phyloP scores from a whole-genome alignment of 176 grass and related monocot genomes.

The barley (Hordeum vulgare) region MorexV3_pseudomolecules_assembly NC_058522.1:19938277-19938776 shows the following conservation, averaged over 20 bases:
- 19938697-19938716: constrained; percentile 66
- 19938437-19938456: constrained; percentile 63
- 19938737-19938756: not conserved
- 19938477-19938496: constrained; percentile 79
- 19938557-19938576: not conserved
- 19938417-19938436: constrained; percentile 49
- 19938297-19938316: not conserved
- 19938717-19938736: constrained; percentile 34
- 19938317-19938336: not conserved
- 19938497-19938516: constrained; percentile 8
- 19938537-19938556: not conserved
- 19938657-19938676: constrained; percentile 80
- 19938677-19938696: constrained; percentile 91
- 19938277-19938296: not conserved
- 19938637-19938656: constrained; percentile 84
- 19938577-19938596: not conserved
- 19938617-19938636: constrained; percentile 58
- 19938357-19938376: constrained; percentile 3
- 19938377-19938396: constrained; percentile 28
- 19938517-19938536: constrained; percentile 4
- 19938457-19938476: constrained; percentile 82
- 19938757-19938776: not conserved
- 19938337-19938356: constrained; percentile 18
- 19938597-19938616: not conserved
- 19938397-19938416: constrained; percentile 56